Conservation (phyloP, 208 protist species). For the Porcisia hertigi region DNA sequence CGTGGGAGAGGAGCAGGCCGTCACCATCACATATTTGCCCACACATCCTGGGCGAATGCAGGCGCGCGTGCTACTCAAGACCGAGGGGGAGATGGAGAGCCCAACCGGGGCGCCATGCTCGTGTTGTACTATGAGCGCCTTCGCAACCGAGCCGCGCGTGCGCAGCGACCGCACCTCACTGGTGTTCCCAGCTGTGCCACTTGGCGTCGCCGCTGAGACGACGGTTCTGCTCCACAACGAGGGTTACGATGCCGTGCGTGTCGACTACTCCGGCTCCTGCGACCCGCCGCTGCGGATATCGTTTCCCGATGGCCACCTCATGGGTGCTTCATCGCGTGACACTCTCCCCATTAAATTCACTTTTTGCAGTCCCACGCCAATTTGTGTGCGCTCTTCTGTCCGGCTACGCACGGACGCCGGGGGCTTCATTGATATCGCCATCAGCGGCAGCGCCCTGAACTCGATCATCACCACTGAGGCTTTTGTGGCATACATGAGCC, state of each 20-base stretch:
- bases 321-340: conserved; percentile 28
- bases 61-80: conserved; percentile 49
- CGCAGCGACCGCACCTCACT: conserved; percentile 76
- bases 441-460: conserved; percentile 89
- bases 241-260: conserved; percentile 90
- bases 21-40: conserved; percentile 82
- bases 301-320: conserved; percentile 75
- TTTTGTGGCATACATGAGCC: conserved; percentile 41
- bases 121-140: conserved; percentile 53
- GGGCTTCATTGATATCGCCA: conserved; percentile 68
- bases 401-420: conserved; percentile 78
- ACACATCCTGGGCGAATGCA: conserved; percentile 30
- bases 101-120: conserved; percentile 43
- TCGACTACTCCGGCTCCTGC: conserved; percentile 75
- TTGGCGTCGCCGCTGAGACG: conserved; percentile 64
- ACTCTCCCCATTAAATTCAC: conserved; percentile 80
- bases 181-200: conserved; percentile 87
- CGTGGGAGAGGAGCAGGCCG: conserved; percentile 39
- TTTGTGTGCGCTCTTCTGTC: conserved; percentile 65
- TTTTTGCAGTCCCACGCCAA: conserved; percentile 35
- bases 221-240: conserved; percentile 90
- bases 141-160: conserved; percentile 78
- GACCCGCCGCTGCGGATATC: conserved; percentile 69
- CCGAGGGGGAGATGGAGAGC: conserved; percentile 39
- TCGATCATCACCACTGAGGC: conserved; percentile 79